Percentiles rank a stretch among this genome's conserved stretches.
phyloP scores from a whole-genome alignment of 345 rosid species.

The thale cress (Arabidopsis thaliana) region DNA sequence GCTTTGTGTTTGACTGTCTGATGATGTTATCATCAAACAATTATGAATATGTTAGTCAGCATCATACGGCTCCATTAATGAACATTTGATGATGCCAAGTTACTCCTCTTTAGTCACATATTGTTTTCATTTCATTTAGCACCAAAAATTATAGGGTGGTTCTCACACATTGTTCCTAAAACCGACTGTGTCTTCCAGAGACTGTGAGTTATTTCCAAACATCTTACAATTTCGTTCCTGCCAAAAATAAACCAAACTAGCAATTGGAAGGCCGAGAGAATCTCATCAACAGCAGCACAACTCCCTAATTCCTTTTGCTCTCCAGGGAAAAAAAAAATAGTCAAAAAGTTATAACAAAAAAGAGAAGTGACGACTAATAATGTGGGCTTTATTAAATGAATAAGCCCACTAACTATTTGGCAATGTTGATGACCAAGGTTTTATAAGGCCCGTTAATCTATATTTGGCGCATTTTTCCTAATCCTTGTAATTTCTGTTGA shows the following conservation, averaged over 20 bases:
- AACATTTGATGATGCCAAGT: not conserved
- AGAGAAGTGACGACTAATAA: not conserved
- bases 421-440: not conserved
- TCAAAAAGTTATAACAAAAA: not conserved
- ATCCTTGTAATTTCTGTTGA: not conserved
- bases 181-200: not conserved
- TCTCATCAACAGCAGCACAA: no score
- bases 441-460: not conserved
- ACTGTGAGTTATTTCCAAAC: not conserved
- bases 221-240: no score
- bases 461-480: not conserved
- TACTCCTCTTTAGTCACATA: not conserved
- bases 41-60: not conserved
- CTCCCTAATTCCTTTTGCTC: no score
- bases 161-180: no score
- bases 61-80: not conserved
- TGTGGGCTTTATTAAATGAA: not conserved
- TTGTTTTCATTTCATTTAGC: no score
- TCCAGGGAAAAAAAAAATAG: no score
- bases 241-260: no score
- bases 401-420: not conserved
- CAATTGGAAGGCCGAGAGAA: no score
- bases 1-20: constrained; percentile 9
- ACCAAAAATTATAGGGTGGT: no score
- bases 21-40: not conserved